Percentiles rank a stretch among this genome's conserved stretches.
Conservation (phyloP, 2,329 filamentous ascomycete species). For the Karstenula rhodostoma region DNA sequence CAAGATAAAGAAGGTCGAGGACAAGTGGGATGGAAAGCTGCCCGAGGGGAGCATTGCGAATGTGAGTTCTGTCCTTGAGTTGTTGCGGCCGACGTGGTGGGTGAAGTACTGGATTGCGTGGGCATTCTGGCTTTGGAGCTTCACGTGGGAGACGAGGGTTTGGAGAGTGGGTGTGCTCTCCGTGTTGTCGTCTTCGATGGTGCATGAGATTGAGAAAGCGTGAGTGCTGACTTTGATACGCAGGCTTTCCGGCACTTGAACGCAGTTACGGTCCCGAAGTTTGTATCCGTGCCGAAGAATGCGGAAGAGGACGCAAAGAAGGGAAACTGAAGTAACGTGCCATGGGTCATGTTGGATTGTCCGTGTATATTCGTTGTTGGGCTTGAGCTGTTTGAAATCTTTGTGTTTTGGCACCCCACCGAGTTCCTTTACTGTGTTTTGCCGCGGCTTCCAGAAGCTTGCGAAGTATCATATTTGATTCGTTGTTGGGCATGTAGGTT, state of each 20-base stretch:
- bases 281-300: slow-evolving; percentile 62
- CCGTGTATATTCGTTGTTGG: background rate
- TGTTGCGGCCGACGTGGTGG: slow-evolving; percentile 52
- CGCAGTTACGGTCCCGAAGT: slow-evolving; percentile 59
- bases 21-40: slow-evolving; percentile 63
- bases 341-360: background rate
- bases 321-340: slow-evolving; percentile 48
- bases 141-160: slow-evolving; percentile 48
- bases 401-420: too few species aligned
- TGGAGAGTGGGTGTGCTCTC: slow-evolving; percentile 51
- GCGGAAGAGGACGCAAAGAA: slow-evolving; percentile 60
- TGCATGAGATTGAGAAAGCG: background rate
- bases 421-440: too few species aligned
- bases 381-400: too few species aligned
- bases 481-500: too few species aligned
- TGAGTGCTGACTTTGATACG: slow-evolving; percentile 37
- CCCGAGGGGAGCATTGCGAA: slow-evolving; percentile 60
- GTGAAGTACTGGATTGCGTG: slow-evolving; percentile 47
- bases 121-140: slow-evolving; percentile 50
- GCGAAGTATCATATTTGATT: too few species aligned
- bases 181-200: background rate
- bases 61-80: slow-evolving; percentile 53
- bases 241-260: slow-evolving; percentile 63
- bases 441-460: too few species aligned
- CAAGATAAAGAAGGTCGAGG: slow-evolving; percentile 62